Base-by-base conservation (phyloP, 768 basidiomycete genomes). In the Dentipellis sp. region DNA sequence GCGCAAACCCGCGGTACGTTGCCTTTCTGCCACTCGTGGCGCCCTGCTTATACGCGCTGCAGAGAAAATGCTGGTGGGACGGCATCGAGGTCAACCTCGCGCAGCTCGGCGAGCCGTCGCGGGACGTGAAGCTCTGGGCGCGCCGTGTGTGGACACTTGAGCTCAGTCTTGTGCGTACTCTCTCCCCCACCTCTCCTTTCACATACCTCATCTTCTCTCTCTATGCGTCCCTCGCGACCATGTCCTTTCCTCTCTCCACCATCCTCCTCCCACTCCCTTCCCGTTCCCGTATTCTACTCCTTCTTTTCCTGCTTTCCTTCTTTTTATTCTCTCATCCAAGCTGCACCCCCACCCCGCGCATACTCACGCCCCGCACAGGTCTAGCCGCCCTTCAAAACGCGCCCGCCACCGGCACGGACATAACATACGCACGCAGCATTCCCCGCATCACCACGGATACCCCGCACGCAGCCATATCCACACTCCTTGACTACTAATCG, bases 41-140 rank as follows among this genome's bases (percentile, higher is more conserved):
- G 29, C 29, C 29, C 29, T 29, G 3, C 29, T 29, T 3, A 29
- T 29, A 29, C 6, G 29, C 23, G 38, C 52, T 34, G 36, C 61
- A 97, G 94, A 79, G 97, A 42, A 98, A 99, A 75, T 98, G 95
- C 72, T 99, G 97, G 97, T 99, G 97, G 97, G 97, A 99, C 64
- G 95, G 95, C 10, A 77, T 94, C 39, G 93, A 95, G 61, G 83
- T 95, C 17, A 90, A 97, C 54, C 67, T 97, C 45, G 82, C 87
- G 8, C 75, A 78, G 4, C 67, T 74, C 1, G 82, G 74, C 4
- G 77, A 77, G 38, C 71, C 77, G 7, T 72, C 78, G 9, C 74
- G 78, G 63, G 73, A 70, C 10, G 80, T 94, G 63, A 97, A 97
- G 71, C 78, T 99, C 48, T 98, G 97, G 95, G 94, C 95, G 17